A percentile compares a stretch with the other conserved stretches of the same genome.
These are phyloP conservation scores for Sideroxylon spinosum DNA, from an alignment of 179 eudicot species.

Conservation along the genomic window DNA sequence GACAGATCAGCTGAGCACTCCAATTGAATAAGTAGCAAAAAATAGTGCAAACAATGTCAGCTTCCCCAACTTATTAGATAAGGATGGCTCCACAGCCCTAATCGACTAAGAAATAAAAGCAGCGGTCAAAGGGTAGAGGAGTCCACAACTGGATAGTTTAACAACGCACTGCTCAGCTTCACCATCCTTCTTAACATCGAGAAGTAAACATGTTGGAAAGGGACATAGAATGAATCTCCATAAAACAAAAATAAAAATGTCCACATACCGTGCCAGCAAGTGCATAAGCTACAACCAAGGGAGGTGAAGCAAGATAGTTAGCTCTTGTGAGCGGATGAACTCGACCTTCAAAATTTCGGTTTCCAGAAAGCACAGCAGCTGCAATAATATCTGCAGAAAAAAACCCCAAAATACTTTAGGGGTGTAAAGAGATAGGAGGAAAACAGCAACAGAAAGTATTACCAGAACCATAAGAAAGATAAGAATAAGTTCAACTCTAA, in stretches of 20 bases:
- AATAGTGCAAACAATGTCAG: not conserved
- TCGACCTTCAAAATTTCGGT: constrained; percentile 99
- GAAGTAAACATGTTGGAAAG: not conserved
- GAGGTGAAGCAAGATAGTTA: constrained; percentile 97
- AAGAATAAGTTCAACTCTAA: not conserved
- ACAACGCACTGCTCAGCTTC: not conserved
- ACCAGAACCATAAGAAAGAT: not conserved
- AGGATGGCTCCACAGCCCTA: not conserved
- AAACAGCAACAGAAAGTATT: not conserved
- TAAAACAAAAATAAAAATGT: not conserved
- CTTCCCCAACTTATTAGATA: not conserved
- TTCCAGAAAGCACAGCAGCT: constrained; percentile 98
- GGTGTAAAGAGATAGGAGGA: no score
- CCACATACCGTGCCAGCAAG: constrained; percentile 91
- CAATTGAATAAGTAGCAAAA: constrained; percentile 6
- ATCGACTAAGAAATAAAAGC: not conserved
- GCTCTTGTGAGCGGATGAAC: constrained; percentile 97
- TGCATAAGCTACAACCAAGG: constrained; percentile 96
- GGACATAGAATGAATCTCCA: not conserved
- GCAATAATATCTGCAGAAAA: constrained; percentile 61
- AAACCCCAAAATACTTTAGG: not conserved
- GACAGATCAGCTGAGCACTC: not conserved
- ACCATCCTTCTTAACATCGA: not conserved
- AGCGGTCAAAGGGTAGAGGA: not conserved
- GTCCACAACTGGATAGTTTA: not conserved